These are phyloP conservation scores for Lophium mytilinum DNA, from an alignment of 495 filamentous ascomycete genomes.

Conservation along the genomic window DNA sequence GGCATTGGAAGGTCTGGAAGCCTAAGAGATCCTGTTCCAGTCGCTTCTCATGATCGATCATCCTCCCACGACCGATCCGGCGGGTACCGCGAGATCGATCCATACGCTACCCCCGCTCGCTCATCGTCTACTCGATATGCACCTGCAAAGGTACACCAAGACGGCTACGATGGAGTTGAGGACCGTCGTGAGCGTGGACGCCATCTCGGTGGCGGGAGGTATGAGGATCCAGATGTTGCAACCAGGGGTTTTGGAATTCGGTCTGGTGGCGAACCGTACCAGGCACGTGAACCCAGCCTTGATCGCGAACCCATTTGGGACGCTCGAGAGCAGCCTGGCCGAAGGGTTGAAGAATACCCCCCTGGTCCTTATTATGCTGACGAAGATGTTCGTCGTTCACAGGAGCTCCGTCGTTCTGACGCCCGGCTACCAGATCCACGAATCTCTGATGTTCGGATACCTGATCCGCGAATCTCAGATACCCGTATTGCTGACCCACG, in stretches of 20 bases:
- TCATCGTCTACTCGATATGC: slow-evolving; percentile 19
- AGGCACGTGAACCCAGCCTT: slow-evolving; percentile 11
- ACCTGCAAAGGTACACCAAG: slow-evolving; percentile 24
- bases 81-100: slow-evolving; percentile 20
- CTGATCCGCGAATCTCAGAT: slow-evolving; percentile 3
- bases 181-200: slow-evolving; percentile 24
- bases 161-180: slow-evolving; percentile 17
- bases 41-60: slow-evolving; percentile 16
- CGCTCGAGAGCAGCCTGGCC: slow-evolving; percentile 3
- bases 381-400: slow-evolving; percentile 19
- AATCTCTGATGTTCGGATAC: slow-evolving; percentile 14
- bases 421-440: not conserved
- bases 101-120: slow-evolving; percentile 24
- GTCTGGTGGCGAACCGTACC: slow-evolving; percentile 20
- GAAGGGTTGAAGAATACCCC: slow-evolving; percentile 6
- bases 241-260: slow-evolving; percentile 36
- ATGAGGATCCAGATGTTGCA: slow-evolving; percentile 26
- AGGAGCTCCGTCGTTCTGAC: not conserved
- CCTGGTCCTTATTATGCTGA: slow-evolving; percentile 27
- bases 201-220: slow-evolving; percentile 14
- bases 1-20: slow-evolving; percentile 23
- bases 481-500: not conserved
- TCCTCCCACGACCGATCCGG: slow-evolving; percentile 14
- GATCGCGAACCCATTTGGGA: slow-evolving; percentile 22
- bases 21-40: slow-evolving; percentile 20